phyloP scores from a whole-genome alignment of 1,139 yeast species.

The Saccharomyces hybrid region DNA sequence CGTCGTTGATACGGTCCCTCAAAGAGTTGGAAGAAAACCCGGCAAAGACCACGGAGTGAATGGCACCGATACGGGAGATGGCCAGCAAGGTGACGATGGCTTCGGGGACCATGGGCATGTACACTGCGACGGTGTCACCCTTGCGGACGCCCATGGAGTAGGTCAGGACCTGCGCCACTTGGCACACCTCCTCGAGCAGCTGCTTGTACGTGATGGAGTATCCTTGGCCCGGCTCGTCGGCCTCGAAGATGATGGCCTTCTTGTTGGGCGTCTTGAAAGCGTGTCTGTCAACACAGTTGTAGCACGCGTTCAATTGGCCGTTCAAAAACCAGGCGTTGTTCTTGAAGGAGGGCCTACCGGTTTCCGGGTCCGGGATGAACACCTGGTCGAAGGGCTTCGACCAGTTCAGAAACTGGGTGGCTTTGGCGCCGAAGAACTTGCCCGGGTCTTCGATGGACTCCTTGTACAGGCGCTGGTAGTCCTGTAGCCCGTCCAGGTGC shows the following conservation, averaged over 20 bases:
- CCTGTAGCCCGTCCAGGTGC: constrained; percentile 35
- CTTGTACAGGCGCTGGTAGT: constrained; percentile 53
- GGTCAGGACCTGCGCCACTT: constrained; percentile 60
- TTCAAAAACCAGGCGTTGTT: constrained; percentile 72
- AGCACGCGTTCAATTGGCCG: constrained; percentile 70
- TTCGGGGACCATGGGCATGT: constrained; percentile 82
- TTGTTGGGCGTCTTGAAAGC: constrained; percentile 63
- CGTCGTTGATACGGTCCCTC: constrained; percentile 70
- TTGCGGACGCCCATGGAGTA: constrained; percentile 58
- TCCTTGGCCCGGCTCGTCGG: constrained; percentile 66
- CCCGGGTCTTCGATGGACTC: constrained; percentile 63
- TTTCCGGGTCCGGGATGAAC: constrained; percentile 42
- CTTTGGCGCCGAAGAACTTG: constrained; percentile 57
- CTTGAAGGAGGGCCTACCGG: constrained; percentile 43
- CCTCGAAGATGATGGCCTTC: constrained; percentile 73
- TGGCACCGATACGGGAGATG: constrained; percentile 69
- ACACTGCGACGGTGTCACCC: constrained; percentile 81
- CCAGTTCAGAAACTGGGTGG: constrained; percentile 55
- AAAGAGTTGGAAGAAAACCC: constrained; percentile 73
- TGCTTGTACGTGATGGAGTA: constrained; percentile 61
- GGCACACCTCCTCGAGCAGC: constrained; percentile 59
- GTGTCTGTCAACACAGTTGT: constrained; percentile 75
- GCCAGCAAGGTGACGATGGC: constrained; percentile 68
- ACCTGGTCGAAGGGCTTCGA: constrained; percentile 51
- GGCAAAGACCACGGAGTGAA: constrained; percentile 79